Evolutionary conservation across 257 asterid species (phyloP), one percentile per base, ranked within the genome.

Genomic region (Salvia hispanica): DNA sequence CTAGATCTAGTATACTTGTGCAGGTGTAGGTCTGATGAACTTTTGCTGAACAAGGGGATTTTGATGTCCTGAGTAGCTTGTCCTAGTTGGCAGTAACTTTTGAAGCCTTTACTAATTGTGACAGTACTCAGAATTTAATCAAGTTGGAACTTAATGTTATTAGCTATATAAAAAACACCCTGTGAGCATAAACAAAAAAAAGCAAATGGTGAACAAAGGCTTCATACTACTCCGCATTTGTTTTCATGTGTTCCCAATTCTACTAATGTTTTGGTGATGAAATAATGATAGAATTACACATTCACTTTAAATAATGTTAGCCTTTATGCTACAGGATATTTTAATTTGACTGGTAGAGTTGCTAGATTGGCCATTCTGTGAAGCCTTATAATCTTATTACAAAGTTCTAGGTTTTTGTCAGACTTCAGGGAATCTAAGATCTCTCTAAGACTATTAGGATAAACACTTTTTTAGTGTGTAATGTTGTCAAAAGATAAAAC

Each of bases 11-110:
- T 34, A 31, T 43, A 53, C 60, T 54, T 61, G 72, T 37, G 47
- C 39, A 56, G 45, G 44, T 55, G 71, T 56, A 25, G 56, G 51
- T 73, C 73, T 50, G 52, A 67, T 53, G 54, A 52, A 40, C 44
- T 28, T 51, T 42, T 65, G 58, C 58, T 31, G n/a, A 58, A 15
- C 56, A 51, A 59, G 13, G 46, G 50, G 69, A 70, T 58, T 61
- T 42, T 61, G 57, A 28, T 53, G 55, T 53, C 58, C 44, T 11
- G 33, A 33, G 40, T 71, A 14, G 64, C 42, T 2, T 44, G 51
- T 70, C 34, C 42, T 40, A 40, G 36, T 47, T 9, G 25, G 62
- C 39, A 37, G 40, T 14, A 51, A 2, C 12, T 50, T 18, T 16
- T 36, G 9, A 48, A 48, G 37, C 51, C 62, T 5, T 44, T 60